phyloP scores from a whole-genome alignment of 2,329 filamentous ascomycete genomes.

The Aaosphaeria arxii region DNA sequence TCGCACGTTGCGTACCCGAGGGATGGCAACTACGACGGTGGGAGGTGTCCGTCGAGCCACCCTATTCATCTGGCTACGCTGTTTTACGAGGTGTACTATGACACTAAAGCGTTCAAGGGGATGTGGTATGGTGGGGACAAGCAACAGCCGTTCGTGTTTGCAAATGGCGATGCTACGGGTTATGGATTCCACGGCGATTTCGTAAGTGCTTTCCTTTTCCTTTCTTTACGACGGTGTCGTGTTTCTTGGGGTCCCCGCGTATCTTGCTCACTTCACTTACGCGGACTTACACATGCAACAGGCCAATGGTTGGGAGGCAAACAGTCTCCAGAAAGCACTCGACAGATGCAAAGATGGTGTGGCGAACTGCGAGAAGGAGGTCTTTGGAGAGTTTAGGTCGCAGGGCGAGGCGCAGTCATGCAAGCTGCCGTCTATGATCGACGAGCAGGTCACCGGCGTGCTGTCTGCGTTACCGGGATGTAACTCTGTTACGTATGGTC shows the following conservation, averaged over 20 bases:
- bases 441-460: constrained; percentile 43
- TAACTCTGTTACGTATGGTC: constrained; percentile 51
- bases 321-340: constrained; percentile 62
- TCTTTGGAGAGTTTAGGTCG: constrained; percentile 44
- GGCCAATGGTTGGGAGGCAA: constrained; percentile 61
- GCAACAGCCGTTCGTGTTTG: constrained; percentile 59
- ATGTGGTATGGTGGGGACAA: constrained; percentile 34
- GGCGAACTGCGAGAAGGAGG: constrained; percentile 59
- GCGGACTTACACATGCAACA: neutral
- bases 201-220: constrained; percentile 14
- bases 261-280: neutral
- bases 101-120: constrained; percentile 46
- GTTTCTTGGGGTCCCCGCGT: neutral
- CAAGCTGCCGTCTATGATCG: constrained; percentile 41
- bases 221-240: no score
- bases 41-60: constrained; percentile 51
- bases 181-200: constrained; percentile 69
- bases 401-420: constrained; percentile 48
- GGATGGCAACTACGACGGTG: constrained; percentile 40
- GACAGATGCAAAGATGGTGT: constrained; percentile 60
- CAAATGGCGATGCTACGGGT: constrained; percentile 66
- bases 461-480: constrained; percentile 52
- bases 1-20: constrained; percentile 61
- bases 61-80: constrained; percentile 53
- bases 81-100: constrained; percentile 55